phyloP scores from a whole-genome alignment of 2,329 filamentous ascomycete species.

The Cyphellophora europaea region DNA sequence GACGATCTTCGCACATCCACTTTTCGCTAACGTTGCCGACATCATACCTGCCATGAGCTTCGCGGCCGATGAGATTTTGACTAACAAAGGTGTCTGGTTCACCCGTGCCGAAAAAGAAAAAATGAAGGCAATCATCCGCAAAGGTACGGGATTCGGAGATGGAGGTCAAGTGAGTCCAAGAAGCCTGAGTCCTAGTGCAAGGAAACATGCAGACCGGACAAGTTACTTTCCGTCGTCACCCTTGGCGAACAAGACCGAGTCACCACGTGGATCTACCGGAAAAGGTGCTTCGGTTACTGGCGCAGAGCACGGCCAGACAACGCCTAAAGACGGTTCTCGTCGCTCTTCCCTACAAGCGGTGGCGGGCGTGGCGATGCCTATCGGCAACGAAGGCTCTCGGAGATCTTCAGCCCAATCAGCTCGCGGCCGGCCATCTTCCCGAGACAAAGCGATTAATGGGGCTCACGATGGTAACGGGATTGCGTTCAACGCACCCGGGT shows the following conservation, averaged over 20 bases:
- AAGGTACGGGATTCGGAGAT: slow-evolving; percentile 21
- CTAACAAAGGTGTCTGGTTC: slow-evolving; percentile 69
- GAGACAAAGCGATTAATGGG: background rate
- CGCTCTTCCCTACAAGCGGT: slow-evolving; percentile 7
- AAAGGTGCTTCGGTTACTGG: background rate
- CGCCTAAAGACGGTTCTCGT: slow-evolving; percentile 6
- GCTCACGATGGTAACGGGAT: background rate
- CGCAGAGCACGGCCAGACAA: slow-evolving; percentile 3
- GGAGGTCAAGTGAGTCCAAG: slow-evolving; percentile 17
- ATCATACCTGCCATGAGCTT: slow-evolving; percentile 79
- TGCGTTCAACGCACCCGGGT: background rate
- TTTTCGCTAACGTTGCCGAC: slow-evolving; percentile 81
- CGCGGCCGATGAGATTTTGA: slow-evolving; percentile 69
- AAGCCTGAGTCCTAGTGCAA: slow-evolving; percentile 14
- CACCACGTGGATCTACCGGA: background rate
- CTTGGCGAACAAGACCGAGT: slow-evolving; percentile 8
- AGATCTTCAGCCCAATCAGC: slow-evolving; percentile 1
- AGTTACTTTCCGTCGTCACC: slow-evolving; percentile 11
- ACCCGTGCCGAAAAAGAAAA: slow-evolving; percentile 53
- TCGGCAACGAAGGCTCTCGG: slow-evolving; percentile 2
- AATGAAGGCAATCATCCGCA: slow-evolving; percentile 33
- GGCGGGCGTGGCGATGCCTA: slow-evolving; percentile 5
- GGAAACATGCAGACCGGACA: slow-evolving; percentile 1
- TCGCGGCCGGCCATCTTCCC: background rate
- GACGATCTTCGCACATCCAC: slow-evolving; percentile 85